Evolutionary conservation across 768 basidiomycete species (phyloP), one percentile per base, ranked within the genome.

Genomic region (Kwoniella bestiolae): DNA sequence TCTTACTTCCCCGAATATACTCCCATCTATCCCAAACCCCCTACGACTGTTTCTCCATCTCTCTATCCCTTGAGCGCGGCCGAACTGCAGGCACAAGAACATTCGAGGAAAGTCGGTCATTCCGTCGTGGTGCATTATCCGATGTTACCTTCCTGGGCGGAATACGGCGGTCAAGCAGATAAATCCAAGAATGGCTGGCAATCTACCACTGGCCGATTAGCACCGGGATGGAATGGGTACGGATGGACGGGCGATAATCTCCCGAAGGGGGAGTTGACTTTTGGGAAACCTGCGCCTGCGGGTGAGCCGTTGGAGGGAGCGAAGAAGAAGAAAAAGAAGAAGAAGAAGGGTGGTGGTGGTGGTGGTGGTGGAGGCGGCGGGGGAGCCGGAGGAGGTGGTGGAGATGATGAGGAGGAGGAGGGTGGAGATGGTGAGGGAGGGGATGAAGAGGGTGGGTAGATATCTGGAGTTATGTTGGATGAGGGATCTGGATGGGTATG

Each of bases 1-100:
- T 68, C 72, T n/a, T 76, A 76, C 56, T 76, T 69, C 57, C 75
- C 72, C 32, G 66, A 66, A 34, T 76, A 74, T 63, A 66, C 59
- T 32, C 66, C 69, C 44, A 41, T 68, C 58, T 53, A 53, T 57
- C 66, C 67, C 23, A 21, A 57, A 50, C 5, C 32, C 5, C 29
- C 57, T 18, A n/a, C 32, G 7, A 31, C 28, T 9, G 53, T 58
- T 16, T 63, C 64, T 32, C 60, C 61, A 8, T 8, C 11, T 5
- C 11, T 26, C 9, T 44, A 38, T 26, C 26, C 32, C 2, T 60
- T 77, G 5, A 69, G 57, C 1, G 61, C 60, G 25, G 68, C 65
- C 5, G 71, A 74, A 45, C 21, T 45, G 14, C 68, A 65, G 35
- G 70, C 69, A 14, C 41, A 61, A 52, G 53, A 51, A n/a, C 71